phyloP scores from a whole-genome alignment of 208 protist species.

The Leishmania martiniquensis region DNA sequence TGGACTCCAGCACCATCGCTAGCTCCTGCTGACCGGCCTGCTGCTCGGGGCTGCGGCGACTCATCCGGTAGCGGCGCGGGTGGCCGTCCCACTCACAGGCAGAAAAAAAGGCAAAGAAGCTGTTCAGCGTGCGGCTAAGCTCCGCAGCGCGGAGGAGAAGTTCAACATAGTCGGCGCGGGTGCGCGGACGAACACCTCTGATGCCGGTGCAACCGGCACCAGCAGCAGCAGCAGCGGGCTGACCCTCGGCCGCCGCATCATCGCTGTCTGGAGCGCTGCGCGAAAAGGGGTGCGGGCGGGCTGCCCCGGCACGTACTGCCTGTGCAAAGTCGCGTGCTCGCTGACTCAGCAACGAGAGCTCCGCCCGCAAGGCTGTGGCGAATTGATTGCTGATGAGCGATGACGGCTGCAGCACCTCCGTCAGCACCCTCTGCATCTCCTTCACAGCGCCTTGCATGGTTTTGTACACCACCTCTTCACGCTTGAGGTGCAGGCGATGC shows the following conservation, averaged over 20 bases:
- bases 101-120: conserved; percentile 37
- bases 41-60: conserved; percentile 22
- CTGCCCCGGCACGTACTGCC: conserved; percentile 11
- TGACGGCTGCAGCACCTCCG: conserved; percentile 26
- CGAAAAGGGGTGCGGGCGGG: conserved; percentile 5
- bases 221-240: not conserved
- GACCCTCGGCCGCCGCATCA: not conserved
- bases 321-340: conserved; percentile 7
- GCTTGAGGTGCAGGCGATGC: conserved; percentile 31
- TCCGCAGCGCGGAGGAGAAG: conserved; percentile 22
- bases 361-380: conserved; percentile 1
- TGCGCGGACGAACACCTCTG: not conserved
- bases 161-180: not conserved
- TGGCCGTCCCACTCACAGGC: conserved; percentile 24
- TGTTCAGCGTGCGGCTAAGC: conserved; percentile 36
- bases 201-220: not conserved
- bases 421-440: conserved; percentile 33
- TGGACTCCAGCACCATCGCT: conserved; percentile 18
- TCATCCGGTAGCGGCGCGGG: conserved; percentile 19
- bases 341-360: conserved; percentile 16
- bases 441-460: conserved; percentile 26
- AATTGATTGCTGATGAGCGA: not conserved
- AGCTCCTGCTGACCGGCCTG: conserved; percentile 22
- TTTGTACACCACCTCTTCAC: conserved; percentile 32
- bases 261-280: not conserved